Evolutionary conservation across 371 early-diverging fungal genomes (phyloP).

Genomic region (Phascolomyces articulosus): DNA sequence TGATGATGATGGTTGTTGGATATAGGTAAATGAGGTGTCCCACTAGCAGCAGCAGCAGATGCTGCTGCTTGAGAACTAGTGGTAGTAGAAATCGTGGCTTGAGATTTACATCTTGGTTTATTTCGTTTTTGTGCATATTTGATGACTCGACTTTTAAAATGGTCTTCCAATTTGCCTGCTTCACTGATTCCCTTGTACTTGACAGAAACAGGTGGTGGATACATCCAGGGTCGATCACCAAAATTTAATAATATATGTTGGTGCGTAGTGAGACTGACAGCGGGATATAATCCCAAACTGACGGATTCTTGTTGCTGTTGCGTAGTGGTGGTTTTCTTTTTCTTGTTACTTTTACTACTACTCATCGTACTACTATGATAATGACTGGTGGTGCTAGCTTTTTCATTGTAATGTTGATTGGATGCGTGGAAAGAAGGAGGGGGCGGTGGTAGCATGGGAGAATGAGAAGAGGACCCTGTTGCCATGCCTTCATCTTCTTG

Average conservation of each 20-base stretch:
- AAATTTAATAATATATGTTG: conserved; percentile 49
- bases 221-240: conserved; percentile 53
- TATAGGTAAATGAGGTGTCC: too few species aligned
- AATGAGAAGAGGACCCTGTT: too few species aligned
- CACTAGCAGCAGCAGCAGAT: neutral
- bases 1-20: too few species aligned
- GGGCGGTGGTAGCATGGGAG: neutral
- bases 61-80: neutral
- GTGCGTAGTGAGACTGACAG: conserved; percentile 47
- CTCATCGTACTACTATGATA: neutral
- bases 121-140: conserved; percentile 21
- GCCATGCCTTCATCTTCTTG: conserved; percentile 5
- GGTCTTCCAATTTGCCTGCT: conserved; percentile 27
- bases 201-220: conserved; percentile 35
- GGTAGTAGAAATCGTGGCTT: conserved; percentile 15
- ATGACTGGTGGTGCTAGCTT: conserved; percentile 1
- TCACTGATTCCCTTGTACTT: conserved; percentile 35
- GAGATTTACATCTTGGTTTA: conserved; percentile 13
- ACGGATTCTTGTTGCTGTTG: conserved; percentile 4
- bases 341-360: neutral
- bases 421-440: too few species aligned
- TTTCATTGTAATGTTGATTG: neutral
- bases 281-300: conserved; percentile 46
- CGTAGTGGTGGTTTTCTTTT: neutral
- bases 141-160: conserved; percentile 26